Percentiles rank a stretch among this genome's conserved stretches.
Conservation (phyloP, 768 basidiomycete species). For the Psilocybe tampanensis region DNA sequence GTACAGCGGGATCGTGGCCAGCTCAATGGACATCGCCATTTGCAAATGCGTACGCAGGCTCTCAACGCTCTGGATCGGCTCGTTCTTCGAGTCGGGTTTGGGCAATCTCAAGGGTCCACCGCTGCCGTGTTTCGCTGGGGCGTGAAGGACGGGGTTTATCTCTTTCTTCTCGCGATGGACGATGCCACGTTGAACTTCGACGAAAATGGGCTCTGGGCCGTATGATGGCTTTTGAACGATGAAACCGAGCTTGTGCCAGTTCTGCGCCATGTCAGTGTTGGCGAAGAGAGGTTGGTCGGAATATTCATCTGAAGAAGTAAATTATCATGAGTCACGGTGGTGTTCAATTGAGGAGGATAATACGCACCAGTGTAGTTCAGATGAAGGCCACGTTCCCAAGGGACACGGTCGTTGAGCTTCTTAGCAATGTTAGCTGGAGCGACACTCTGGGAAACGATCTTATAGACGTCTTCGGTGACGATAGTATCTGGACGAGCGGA, state of each 20-base stretch:
- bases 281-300: conserved; percentile 17
- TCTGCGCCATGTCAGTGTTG: conserved; percentile 21
- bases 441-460: conserved; percentile 10
- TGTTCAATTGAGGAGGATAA: neutral
- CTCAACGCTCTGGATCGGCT: conserved; percentile 11
- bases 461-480: conserved; percentile 17
- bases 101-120: conserved; percentile 7
- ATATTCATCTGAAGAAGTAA: conserved; percentile 2
- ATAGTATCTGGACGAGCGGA: conserved; percentile 30
- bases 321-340: neutral
- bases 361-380: conserved; percentile 17
- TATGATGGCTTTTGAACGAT: conserved; percentile 13
- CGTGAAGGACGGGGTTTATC: neutral
- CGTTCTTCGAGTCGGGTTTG: conserved; percentile 1
- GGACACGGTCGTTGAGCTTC: conserved; percentile 17
- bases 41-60: conserved; percentile 21
- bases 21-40: conserved; percentile 24
- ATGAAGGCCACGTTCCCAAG: conserved; percentile 19
- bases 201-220: conserved; percentile 16
- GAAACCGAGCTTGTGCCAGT: conserved; percentile 20
- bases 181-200: conserved; percentile 14
- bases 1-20: conserved; percentile 28
- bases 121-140: neutral
- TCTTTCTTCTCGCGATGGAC: conserved; percentile 7
- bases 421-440: conserved; percentile 10